Evolutionary conservation across 768 basidiomycete genomes (phyloP), one percentile per base, ranked within the genome.

Genomic region (Holtermannia corniformis): DNA sequence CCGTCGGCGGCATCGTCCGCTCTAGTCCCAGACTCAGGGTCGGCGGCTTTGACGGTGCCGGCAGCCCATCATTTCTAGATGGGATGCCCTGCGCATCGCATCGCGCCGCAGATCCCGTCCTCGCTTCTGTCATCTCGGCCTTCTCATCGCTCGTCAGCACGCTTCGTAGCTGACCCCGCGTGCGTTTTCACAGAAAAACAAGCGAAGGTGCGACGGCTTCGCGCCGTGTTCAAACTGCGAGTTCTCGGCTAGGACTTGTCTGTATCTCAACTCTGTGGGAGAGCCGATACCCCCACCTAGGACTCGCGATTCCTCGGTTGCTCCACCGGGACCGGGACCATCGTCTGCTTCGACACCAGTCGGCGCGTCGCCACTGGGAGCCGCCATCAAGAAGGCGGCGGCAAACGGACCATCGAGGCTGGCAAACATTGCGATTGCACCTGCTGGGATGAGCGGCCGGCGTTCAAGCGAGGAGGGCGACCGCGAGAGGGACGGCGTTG

Each of bases 201-300:
- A 72, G 54, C 51, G 71, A 21, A 54, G 71, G 28, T 72, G 71
- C 44, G 71, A 72, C 47, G 71, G 71, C 10, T 72, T 72, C 53
- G 65, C 66, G 1, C 71, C 71, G 12, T 72, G 71, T 48, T 65
- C 64, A 4, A 72, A 72, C 41, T 72, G 69, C 62, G 68, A 70
- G 44, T 70, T 70, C 52, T 72, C 71, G 3, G 63, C 65, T 25
- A 49, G 68, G 49, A 55, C 58, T 22, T 72, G 71, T 57, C 47
- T 68, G 0, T 72, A 72, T 23, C 43, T 72, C 55, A 70, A 68
- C 48, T 60, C 71, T 13, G 58, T 61, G 42, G 71, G 71, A 4
- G 63, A 72, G 44, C 59, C 60, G 2, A 70, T 72, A 13, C 68
- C 68, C 1, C 68, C 71, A 1, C 71, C 68, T 19, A 51, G 65